Conservation (phyloP, 805 yeast genomes). For the Candida parachauliodes region DNA sequence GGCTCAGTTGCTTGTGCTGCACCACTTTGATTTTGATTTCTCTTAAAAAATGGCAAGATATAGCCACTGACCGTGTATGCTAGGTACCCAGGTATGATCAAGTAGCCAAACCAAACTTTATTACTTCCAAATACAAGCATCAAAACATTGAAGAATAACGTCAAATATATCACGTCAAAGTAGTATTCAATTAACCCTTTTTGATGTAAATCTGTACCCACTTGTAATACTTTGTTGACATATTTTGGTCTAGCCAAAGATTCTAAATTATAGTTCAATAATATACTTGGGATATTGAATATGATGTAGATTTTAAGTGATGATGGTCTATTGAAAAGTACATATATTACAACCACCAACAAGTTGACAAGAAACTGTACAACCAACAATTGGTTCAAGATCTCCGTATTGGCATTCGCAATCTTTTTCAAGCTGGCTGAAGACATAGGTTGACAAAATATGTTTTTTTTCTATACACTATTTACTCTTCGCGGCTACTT, state of each 20-base stretch:
- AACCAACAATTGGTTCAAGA: slow-evolving; percentile 37
- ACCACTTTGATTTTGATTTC: slow-evolving; percentile 4
- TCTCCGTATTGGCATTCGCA: slow-evolving; percentile 38
- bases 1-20: slow-evolving; percentile 8
- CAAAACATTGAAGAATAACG: slow-evolving; percentile 54
- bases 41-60: slow-evolving; percentile 19
- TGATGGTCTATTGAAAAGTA: slow-evolving; percentile 43
- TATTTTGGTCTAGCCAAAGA: slow-evolving; percentile 58
- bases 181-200: slow-evolving; percentile 62
- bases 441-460: slow-evolving; percentile 39
- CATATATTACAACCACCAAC: slow-evolving; percentile 34
- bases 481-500: slow-evolving; percentile 11
- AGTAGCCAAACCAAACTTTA: slow-evolving; percentile 55
- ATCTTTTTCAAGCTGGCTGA: slow-evolving; percentile 54
- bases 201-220: slow-evolving; percentile 63
- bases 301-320: slow-evolving; percentile 37
- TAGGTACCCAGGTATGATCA: slow-evolving; percentile 52
- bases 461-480: slow-evolving; percentile 1
- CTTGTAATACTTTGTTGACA: slow-evolving; percentile 37
- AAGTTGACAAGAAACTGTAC: slow-evolving; percentile 34
- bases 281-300: slow-evolving; percentile 35
- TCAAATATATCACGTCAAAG: slow-evolving; percentile 66
- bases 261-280: slow-evolving; percentile 53
- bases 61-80: slow-evolving; percentile 43
- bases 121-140: slow-evolving; percentile 53